Conservation (phyloP, 768 basidiomycete species). For the Lactarius pseudohatsudake region DNA sequence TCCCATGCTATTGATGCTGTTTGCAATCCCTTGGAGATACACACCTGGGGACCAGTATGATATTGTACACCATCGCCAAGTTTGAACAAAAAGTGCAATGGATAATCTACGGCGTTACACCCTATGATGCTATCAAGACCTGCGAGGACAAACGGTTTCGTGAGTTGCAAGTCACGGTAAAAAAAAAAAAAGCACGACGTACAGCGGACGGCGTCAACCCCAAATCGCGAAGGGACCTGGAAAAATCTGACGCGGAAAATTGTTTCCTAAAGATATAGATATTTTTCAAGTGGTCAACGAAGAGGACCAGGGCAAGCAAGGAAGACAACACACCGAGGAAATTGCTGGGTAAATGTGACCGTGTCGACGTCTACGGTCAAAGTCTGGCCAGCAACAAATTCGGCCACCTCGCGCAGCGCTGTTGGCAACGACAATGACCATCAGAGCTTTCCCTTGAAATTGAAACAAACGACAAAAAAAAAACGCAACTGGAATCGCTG, state of each 20-base stretch:
- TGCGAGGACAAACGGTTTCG: neutral
- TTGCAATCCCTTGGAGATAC: conserved; percentile 8
- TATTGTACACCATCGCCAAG: conserved; percentile 14
- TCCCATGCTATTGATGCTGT: neutral
- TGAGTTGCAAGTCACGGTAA: neutral
- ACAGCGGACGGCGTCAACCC: conserved; percentile 93
- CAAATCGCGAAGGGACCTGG: conserved; percentile 76
- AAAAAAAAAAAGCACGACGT: conserved; percentile 31
- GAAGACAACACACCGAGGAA: conserved; percentile 65
- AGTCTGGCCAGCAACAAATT: conserved; percentile 78
- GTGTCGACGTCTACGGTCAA: conserved; percentile 71
- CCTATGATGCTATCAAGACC: conserved; percentile 28
- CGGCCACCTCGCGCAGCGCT: conserved; percentile 86
- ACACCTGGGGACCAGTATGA: neutral
- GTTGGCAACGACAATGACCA: neutral
- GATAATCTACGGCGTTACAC: neutral
- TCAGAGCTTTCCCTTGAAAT: conserved; percentile 11
- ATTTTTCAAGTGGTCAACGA: neutral
- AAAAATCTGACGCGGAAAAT: conserved; percentile 70
- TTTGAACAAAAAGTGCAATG: conserved; percentile 16
- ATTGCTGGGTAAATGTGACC: conserved; percentile 74
- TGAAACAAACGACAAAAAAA: neutral
- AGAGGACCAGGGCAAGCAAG: neutral
- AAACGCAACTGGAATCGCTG: conserved; percentile 71
- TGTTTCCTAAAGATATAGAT: conserved; percentile 57